Conservation (phyloP, 768 basidiomycete genomes). For the Epithele typhae region DNA sequence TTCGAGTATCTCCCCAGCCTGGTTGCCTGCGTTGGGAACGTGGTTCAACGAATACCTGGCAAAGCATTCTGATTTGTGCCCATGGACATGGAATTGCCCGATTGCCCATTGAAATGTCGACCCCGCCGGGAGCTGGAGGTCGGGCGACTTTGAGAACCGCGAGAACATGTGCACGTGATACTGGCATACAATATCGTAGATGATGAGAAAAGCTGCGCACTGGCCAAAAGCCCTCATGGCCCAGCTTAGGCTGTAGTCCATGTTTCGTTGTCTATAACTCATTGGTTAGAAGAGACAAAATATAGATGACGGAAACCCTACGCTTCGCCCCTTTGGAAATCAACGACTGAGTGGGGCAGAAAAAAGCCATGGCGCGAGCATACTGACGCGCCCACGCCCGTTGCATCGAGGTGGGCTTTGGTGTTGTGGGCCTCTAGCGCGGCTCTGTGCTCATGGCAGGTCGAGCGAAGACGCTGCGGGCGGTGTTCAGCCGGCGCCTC, state of each 20-base stretch:
- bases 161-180: constrained; percentile 1
- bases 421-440: neutral
- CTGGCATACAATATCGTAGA: constrained; percentile 15
- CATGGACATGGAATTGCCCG: constrained; percentile 29
- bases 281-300: neutral
- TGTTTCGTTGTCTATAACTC: neutral
- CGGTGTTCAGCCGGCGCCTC: neutral
- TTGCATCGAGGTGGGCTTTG: constrained; percentile 18
- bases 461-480: constrained; percentile 8
- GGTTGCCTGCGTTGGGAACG: constrained; percentile 24
- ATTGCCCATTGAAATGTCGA: constrained; percentile 13
- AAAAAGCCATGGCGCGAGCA: constrained; percentile 31
- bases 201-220: neutral
- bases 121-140: neutral
- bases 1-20: constrained; percentile 33
- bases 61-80: constrained; percentile 24
- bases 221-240: constrained; percentile 10
- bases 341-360: constrained; percentile 25
- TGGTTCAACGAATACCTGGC: constrained; percentile 23
- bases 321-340: constrained; percentile 29
- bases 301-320: constrained; percentile 23
- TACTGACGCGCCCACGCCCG: constrained; percentile 27
- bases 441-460: neutral
- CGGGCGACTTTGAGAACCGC: neutral
- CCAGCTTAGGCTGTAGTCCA: constrained; percentile 3